A percentile compares a stretch with the other conserved stretches of the same genome.
phyloP scores from a whole-genome alignment of 495 filamentous ascomycete species.

The Trypethelium eluteriae region DNA sequence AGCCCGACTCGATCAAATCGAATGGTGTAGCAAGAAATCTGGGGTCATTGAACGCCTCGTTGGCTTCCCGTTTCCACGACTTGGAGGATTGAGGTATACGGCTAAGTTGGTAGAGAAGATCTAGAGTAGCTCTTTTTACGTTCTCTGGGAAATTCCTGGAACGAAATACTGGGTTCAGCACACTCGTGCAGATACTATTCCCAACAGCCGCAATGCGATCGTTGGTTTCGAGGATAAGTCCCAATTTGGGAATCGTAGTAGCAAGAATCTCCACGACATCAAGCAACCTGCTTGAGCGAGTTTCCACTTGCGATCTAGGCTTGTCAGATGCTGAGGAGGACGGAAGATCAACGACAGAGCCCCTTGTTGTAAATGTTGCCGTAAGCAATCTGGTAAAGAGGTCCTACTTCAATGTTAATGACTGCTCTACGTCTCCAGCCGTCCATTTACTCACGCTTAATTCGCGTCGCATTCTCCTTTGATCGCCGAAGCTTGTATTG shows the following conservation, averaged over 20 bases:
- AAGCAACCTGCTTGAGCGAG: constrained; percentile 6
- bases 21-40: constrained; percentile 68
- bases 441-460: constrained; percentile 59
- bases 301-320: constrained; percentile 7
- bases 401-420: constrained; percentile 50
- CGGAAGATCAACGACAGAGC: constrained; percentile 4
- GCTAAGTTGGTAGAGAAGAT: constrained; percentile 68
- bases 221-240: constrained; percentile 75
- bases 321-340: constrained; percentile 3
- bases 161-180: constrained; percentile 75
- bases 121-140: constrained; percentile 59
- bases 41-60: constrained; percentile 83
- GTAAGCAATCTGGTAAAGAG: constrained; percentile 78
- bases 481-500: constrained; percentile 96
- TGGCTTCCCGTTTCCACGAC: constrained; percentile 84
- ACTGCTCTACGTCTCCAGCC: constrained; percentile 14
- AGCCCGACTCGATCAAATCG: constrained; percentile 57
- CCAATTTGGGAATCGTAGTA: constrained; percentile 68
- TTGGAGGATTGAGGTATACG: constrained; percentile 74
- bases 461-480: constrained; percentile 87
- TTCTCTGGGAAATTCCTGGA: constrained; percentile 86
- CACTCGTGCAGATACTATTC: constrained; percentile 69
- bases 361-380: constrained; percentile 75
- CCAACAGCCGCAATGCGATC: constrained; percentile 75
- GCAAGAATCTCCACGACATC: constrained; percentile 76